These are phyloP conservation scores for Spathaspora arborariae DNA, from an alignment of 805 yeast genomes.

Conservation along the genomic window DNA sequence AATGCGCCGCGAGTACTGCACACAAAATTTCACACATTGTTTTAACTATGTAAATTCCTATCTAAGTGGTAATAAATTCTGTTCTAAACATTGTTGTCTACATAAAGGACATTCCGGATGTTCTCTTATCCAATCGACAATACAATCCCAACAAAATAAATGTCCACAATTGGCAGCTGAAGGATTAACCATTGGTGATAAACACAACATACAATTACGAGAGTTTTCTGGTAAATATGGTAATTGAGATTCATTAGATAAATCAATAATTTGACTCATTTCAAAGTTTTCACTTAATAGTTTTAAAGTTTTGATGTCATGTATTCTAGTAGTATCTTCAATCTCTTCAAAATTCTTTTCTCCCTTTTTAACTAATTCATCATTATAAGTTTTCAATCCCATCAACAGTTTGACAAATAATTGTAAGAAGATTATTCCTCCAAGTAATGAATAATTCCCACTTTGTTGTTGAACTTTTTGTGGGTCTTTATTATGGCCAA, in stretches of 20 bases:
- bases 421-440: slow-evolving; percentile 56
- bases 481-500: slow-evolving; percentile 56
- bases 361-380: slow-evolving; percentile 6
- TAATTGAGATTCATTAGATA: slow-evolving; percentile 53
- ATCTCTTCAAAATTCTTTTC: slow-evolving; percentile 11
- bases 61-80: slow-evolving; percentile 57
- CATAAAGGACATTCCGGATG: slow-evolving; percentile 90
- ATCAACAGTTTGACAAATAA: slow-evolving; percentile 41
- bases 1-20: not conserved
- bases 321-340: slow-evolving; percentile 7
- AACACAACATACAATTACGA: slow-evolving; percentile 80
- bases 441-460: slow-evolving; percentile 76
- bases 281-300: slow-evolving; percentile 8
- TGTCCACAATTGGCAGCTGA: slow-evolving; percentile 90
- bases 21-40: not conserved
- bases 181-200: slow-evolving; percentile 77
- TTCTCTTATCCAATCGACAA: slow-evolving; percentile 85
- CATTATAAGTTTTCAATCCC: slow-evolving; percentile 24
- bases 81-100: slow-evolving; percentile 62
- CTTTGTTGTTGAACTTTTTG: slow-evolving; percentile 31
- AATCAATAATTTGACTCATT: slow-evolving; percentile 34
- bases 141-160: slow-evolving; percentile 87
- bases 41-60: not conserved
- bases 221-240: slow-evolving; percentile 69
- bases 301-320: slow-evolving; percentile 6